Percentiles rank a stretch among this genome's conserved stretches.
Evolutionary conservation across 192 early-diverging fungal genomes (phyloP).

Genomic region (Umbelopsis sp.): DNA sequence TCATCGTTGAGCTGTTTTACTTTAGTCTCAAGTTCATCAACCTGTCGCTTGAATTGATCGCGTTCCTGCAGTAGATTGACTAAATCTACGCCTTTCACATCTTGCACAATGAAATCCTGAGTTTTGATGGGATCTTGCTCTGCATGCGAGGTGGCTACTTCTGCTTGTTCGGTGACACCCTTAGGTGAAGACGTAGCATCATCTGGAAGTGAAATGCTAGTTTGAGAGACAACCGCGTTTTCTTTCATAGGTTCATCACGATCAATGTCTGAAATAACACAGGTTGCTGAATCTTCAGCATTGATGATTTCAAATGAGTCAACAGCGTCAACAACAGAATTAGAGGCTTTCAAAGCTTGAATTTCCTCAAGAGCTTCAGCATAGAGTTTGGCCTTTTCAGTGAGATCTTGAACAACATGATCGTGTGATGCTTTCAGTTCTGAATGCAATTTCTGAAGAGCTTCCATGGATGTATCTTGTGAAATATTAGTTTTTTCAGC

Average conservation of each 20-base stretch:
- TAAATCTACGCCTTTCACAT: neutral
- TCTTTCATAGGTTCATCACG: neutral
- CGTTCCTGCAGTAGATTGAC: neutral
- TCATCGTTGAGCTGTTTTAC: neutral
- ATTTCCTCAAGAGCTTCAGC: neutral
- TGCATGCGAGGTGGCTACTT: too few relatives aligned
- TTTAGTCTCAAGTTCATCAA: neutral
- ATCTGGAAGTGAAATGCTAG: too few relatives aligned
- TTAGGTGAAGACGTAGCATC: too few relatives aligned
- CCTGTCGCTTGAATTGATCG: neutral
- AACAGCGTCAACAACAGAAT: neutral
- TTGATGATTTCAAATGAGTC: neutral
- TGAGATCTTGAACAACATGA: neutral
- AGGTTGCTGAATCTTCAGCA: neutral
- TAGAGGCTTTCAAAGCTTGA: neutral
- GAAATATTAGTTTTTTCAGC: neutral
- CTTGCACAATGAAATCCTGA: too few relatives aligned
- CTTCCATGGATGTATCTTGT: neutral
- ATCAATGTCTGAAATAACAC: neutral
- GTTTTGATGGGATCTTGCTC: too few relatives aligned
- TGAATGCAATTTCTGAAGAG: neutral
- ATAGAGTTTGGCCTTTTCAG: neutral
- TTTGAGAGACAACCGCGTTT: neutral
- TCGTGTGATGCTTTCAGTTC: slow-evolving; percentile 1
- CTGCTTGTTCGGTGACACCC: too few relatives aligned